Base-by-base conservation (phyloP, 1,284 basidiomycete genomes). In the Ustilago vetiveriae region DNA sequence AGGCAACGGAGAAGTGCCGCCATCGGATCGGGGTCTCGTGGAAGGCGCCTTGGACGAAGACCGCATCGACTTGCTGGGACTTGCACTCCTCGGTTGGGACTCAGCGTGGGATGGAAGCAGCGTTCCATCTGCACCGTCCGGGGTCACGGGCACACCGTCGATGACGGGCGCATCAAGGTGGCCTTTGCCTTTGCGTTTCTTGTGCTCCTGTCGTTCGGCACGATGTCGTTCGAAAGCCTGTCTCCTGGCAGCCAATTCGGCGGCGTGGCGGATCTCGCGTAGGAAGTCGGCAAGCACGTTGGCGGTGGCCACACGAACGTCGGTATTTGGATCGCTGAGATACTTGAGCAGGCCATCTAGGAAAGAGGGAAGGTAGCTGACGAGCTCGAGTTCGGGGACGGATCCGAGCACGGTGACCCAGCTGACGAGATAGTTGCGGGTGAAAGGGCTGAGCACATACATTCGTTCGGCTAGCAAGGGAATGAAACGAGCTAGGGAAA, bases 381-480 rank as follows among this genome's bases (percentile, higher is more conserved):
- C 91, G 21, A 99, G 86, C 82, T 98, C 94, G 46, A 98, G 85
- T 80, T 98, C 94, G 1, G 96, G 96, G 1, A 98, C 92, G 6
- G 94, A 96, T 80, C 98, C 94, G 35, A 99, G 87, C 2, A 97
- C 92, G 42, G 89, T 92, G 65, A 98, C 91, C 96, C 96, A 99
- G 9, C 92, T 91, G 37, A 97, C 92, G 26, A 99, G 87, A 82
- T 95, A 98, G 82, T 92, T 97, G 68, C 96, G 86, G 1, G 95
- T 96, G 82, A 97, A 95, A 0, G 96, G 95, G 79, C 90, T 95
- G 77, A 97, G 85, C 71, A 97, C 95, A 77, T 95, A 92, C 64
- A 98, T 94, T 59, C 95, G 86, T 73, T 98, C 94, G 30, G 90
- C 88, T 11, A 98, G 87, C 16, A 99, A 86, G 10, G 96, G 96